phyloP scores from a whole-genome alignment of 441 rosid species.

The Gossypium aridum region DNA sequence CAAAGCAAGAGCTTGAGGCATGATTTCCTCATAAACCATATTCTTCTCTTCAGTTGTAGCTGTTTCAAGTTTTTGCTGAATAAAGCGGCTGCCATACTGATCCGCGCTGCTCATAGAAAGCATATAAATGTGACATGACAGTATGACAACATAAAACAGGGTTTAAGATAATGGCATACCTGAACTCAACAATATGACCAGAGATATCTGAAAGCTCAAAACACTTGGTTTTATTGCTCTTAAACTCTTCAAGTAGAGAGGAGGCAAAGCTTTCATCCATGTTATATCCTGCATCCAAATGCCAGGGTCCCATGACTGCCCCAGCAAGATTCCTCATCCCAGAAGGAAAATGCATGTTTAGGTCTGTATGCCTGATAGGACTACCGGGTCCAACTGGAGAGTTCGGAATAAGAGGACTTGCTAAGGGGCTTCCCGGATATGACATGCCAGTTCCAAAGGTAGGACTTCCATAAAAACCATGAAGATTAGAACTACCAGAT shows the following conservation, averaged over 20 bases:
- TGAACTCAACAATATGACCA: constrained; percentile 83
- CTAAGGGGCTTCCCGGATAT: constrained; percentile 69
- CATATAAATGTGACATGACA: not conserved
- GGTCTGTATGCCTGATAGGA: constrained; percentile 59
- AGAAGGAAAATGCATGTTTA: constrained; percentile 44
- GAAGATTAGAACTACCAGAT: constrained; percentile 51
- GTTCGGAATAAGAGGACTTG: constrained; percentile 44
- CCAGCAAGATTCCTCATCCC: constrained; percentile 49
- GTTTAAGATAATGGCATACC: constrained; percentile 30
- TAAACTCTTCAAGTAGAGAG: constrained; percentile 77
- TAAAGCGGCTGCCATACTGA: constrained; percentile 87
- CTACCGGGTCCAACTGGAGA: constrained; percentile 57
- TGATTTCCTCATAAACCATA: constrained; percentile 79
- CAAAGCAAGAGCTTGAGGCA: constrained; percentile 71
- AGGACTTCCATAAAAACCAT: constrained; percentile 52
- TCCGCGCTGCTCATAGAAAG: constrained; percentile 49
- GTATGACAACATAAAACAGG: not conserved
- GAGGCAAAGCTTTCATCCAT: constrained; percentile 57
- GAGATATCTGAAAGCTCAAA: constrained; percentile 73
- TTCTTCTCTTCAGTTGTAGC: constrained; percentile 71
- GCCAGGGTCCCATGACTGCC: constrained; percentile 57
- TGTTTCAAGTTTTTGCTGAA: constrained; percentile 89
- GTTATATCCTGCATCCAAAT: constrained; percentile 36
- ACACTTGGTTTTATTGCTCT: constrained; percentile 69
- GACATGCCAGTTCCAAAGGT: constrained; percentile 57